Evolutionary conservation across 768 basidiomycete genomes (phyloP).

Genomic region (Asterophora parasitica): DNA sequence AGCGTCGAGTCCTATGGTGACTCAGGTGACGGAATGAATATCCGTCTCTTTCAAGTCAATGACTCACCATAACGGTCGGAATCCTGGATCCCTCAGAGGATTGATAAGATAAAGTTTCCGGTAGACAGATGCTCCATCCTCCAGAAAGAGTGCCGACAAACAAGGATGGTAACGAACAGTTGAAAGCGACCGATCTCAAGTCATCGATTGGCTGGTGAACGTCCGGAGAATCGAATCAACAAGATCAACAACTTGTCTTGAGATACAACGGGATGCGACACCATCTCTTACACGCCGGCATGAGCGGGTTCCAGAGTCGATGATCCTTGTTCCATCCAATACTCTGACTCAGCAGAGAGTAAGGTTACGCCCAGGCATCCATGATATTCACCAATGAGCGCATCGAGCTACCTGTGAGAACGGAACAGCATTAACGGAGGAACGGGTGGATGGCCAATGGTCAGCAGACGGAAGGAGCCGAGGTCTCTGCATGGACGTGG

Average conservation of each 20-base stretch:
- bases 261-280: too few relatives aligned
- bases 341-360: too few relatives aligned
- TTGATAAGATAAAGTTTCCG: not conserved
- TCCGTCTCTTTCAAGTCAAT: not conserved
- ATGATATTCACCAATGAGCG: slow-evolving; percentile 8
- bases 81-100: not conserved
- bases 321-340: slow-evolving; percentile 10
- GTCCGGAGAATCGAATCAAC: too few relatives aligned
- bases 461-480: slow-evolving; percentile 11
- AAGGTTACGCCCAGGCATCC: not conserved
- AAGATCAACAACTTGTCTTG: too few relatives aligned
- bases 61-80: not conserved
- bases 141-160: not conserved
- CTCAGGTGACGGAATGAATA: slow-evolving; percentile 4
- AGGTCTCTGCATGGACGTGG: slow-evolving; percentile 5
- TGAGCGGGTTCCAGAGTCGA: slow-evolving; percentile 1
- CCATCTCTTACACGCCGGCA: slow-evolving; percentile 4
- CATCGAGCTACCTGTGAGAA: slow-evolving; percentile 8
- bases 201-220: not conserved
- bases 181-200: not conserved
- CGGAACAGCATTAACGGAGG: slow-evolving; percentile 7
- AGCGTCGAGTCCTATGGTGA: not conserved
- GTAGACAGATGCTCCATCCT: not conserved
- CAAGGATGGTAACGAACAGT: not conserved
- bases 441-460: not conserved